These are phyloP conservation scores for Oldenlandia corymbosa DNA, from an alignment of 257 asterid species.

Conservation along the genomic window DNA sequence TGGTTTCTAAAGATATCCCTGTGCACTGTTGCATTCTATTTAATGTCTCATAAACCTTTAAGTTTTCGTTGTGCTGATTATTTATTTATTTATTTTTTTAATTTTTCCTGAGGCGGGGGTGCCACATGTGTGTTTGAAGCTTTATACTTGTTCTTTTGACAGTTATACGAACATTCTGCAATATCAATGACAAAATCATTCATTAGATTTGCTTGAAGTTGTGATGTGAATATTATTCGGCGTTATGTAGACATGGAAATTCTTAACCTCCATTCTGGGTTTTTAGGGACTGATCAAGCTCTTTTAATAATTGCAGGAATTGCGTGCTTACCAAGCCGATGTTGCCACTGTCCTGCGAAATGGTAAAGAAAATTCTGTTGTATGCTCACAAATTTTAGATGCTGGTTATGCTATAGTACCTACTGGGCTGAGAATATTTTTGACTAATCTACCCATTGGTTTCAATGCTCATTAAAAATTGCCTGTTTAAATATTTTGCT, in stretches of 20 bases:
- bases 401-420: neutral
- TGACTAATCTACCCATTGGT: neutral
- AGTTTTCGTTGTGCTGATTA: too few species aligned
- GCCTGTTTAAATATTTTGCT: neutral
- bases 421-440: neutral
- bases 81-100: too few species aligned
- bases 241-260: too few species aligned
- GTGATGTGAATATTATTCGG: too few species aligned
- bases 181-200: too few species aligned
- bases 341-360: slow-evolving; percentile 90
- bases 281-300: slow-evolving; percentile 10
- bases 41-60: neutral
- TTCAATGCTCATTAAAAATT: neutral
- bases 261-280: too few species aligned
- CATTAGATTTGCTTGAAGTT: too few species aligned
- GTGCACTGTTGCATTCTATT: neutral
- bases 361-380: slow-evolving; percentile 37
- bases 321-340: slow-evolving; percentile 99
- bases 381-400: neutral
- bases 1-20: neutral
- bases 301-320: slow-evolving; percentile 49
- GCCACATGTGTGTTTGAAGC: too few species aligned
- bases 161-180: too few species aligned
- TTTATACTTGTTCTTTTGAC: neutral
- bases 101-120: too few species aligned